Conservation (phyloP, 768 basidiomycete species). For the Lactarius indigo region DNA sequence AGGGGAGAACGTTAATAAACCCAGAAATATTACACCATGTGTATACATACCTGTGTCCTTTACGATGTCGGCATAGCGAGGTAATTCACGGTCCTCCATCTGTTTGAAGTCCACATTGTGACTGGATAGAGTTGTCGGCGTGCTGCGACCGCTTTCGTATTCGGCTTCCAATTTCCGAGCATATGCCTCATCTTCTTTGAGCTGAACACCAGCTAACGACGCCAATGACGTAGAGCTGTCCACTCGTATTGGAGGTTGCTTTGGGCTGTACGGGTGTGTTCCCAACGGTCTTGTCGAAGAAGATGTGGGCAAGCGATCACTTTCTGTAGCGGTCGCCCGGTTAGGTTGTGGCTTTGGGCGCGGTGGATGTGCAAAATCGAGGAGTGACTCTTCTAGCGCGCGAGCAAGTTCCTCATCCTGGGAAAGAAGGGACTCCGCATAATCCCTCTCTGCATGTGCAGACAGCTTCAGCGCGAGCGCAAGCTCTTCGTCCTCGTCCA, state of each 20-base stretch:
- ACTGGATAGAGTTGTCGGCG: background rate
- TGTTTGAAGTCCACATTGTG: background rate
- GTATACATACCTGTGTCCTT: background rate
- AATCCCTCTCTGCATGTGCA: conserved; percentile 22
- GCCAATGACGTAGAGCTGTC: background rate
- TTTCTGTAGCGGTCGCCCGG: background rate
- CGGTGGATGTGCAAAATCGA: background rate
- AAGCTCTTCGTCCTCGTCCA: conserved; percentile 60
- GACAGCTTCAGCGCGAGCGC: conserved; percentile 61
- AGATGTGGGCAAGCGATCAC: background rate
- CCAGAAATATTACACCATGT: background rate
- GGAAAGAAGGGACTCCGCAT: conserved; percentile 2
- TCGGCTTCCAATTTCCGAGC: conserved; percentile 39
- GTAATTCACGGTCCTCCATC: background rate
- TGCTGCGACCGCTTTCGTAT: conserved; percentile 33
- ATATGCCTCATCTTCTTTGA: conserved; percentile 42
- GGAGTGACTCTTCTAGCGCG: conserved; percentile 18
- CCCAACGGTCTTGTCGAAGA: background rate
- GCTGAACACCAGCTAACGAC: conserved; percentile 15
- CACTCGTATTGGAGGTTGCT: background rate
- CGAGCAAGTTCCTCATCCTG: conserved; percentile 17
- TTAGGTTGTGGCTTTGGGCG: background rate
- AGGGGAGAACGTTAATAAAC: background rate
- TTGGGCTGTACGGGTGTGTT: background rate
- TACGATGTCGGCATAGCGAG: conserved; percentile 6